Evolutionary conservation across 2,329 filamentous ascomycete species (phyloP).

Genomic region (Trichoderma koningiopsis): DNA sequence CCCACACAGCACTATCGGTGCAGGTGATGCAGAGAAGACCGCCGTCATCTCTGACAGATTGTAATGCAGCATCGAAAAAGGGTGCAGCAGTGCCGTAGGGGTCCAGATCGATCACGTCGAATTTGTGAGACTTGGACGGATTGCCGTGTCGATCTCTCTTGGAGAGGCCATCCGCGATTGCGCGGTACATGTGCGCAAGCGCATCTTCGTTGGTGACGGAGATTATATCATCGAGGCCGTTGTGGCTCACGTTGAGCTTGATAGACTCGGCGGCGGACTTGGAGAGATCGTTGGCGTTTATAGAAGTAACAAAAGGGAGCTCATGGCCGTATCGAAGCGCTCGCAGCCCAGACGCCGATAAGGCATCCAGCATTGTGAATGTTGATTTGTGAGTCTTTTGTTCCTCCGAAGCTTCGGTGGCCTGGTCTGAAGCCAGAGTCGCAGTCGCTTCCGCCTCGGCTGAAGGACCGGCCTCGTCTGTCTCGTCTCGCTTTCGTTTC

Average conservation of each 20-base stretch:
- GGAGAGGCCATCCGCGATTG: slow-evolving; percentile 58
- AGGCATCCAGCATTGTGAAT: slow-evolving; percentile 89
- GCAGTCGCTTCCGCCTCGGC: not conserved
- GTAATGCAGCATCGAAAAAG: slow-evolving; percentile 88
- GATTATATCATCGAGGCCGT: slow-evolving; percentile 71
- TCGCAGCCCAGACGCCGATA: slow-evolving; percentile 90
- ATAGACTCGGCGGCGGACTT: slow-evolving; percentile 77
- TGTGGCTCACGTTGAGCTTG: slow-evolving; percentile 80
- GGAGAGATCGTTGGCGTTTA: slow-evolving; percentile 90
- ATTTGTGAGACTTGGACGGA: slow-evolving; percentile 54
- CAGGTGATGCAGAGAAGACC: slow-evolving; percentile 94
- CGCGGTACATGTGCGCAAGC: slow-evolving; percentile 84
- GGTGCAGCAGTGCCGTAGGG: slow-evolving; percentile 92
- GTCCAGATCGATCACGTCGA: slow-evolving; percentile 95
- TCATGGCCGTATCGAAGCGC: slow-evolving; percentile 91
- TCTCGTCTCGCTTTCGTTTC: slow-evolving; percentile 52
- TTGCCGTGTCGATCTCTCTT: slow-evolving; percentile 44
- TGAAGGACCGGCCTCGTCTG: slow-evolving; percentile 35
- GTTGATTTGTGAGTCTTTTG: slow-evolving; percentile 42
- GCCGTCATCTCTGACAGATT: slow-evolving; percentile 79
- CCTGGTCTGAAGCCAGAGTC: slow-evolving; percentile 15
- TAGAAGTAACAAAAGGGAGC: slow-evolving; percentile 76
- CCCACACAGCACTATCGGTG: slow-evolving; percentile 94
- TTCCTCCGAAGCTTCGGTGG: slow-evolving; percentile 26
- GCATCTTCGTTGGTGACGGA: slow-evolving; percentile 78